Base-by-base conservation (phyloP, 441 rosid species). In the Erysimum cheiri region DNA sequence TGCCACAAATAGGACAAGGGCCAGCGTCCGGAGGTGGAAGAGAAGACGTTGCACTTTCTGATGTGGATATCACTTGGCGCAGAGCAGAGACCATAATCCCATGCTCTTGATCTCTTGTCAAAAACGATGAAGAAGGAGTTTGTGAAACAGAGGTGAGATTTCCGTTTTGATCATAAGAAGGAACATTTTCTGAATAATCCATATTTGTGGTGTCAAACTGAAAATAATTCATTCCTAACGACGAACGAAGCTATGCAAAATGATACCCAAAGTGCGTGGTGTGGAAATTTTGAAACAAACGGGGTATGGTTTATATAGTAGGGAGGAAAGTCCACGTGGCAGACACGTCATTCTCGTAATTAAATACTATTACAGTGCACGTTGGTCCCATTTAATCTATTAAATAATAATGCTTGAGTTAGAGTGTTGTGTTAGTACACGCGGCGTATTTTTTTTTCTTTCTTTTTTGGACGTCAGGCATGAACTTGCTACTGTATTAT, bases 171-270 rank as follows among this genome's bases (percentile, higher is more conserved):
- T 22, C 24, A 22, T 22, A 22, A 22, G 24, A 22, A 22, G 24
- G 24, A 22, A 10, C 36, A 29, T 26, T 39, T 31, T 24, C n/a
- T 19, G 69, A 64, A 47, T 22, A 33, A 33, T 64, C 46, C 60
- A 52, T 66, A 29, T 66, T 48, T 2, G 40, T 46, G 46, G 15
- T 28, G 3, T 36, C 41, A 57, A 57, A 17, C 11, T 31, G 26
- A 55, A 55, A 52, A 12, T 39, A 4, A 4, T 39, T 39, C 6
- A 39, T 12, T 39, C 6, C 14, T 12, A 89, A 83, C 0, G 91
- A 77, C 41, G 87, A 89, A 3, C 41, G 87, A 89, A 3, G 83
- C 85, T 0, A 90, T 89, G 41, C 92, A 90, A 0, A 87, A 69
- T 10, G 3, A 15, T 46, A 37, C 5, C 43, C 14, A 39, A 12